A percentile compares a stretch with the other conserved stretches of the same genome.
These are phyloP conservation scores for Pseudogymnoascus sp. DNA, from an alignment of 2,329 filamentous ascomycete genomes.

Conservation along the genomic window DNA sequence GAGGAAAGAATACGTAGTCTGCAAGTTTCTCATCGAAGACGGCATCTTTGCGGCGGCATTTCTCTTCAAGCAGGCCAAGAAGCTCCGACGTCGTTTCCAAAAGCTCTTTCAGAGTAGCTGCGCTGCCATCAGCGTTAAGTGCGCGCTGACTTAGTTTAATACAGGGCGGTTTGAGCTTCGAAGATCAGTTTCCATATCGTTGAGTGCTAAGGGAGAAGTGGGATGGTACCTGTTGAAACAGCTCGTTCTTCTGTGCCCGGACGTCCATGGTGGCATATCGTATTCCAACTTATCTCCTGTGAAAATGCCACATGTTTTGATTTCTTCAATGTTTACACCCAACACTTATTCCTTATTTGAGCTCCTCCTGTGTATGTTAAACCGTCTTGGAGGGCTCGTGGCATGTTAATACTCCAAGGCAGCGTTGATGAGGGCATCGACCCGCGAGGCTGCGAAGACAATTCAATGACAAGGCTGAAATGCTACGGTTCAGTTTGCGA, in stretches of 20 bases:
- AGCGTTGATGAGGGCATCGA: not conserved
- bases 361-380: not conserved
- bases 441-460: not conserved
- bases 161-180: slow-evolving; percentile 54
- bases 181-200: not conserved
- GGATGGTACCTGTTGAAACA: slow-evolving; percentile 11
- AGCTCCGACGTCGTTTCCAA: slow-evolving; percentile 39
- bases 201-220: not conserved
- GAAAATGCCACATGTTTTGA: slow-evolving; percentile 85
- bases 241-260: slow-evolving; percentile 9
- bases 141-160: slow-evolving; percentile 51
- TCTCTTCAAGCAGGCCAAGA: slow-evolving; percentile 35
- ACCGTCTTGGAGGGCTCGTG: not conserved
- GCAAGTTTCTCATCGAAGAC: slow-evolving; percentile 72
- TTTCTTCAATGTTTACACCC: slow-evolving; percentile 55
- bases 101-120: slow-evolving; percentile 36
- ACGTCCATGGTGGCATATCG: slow-evolving; percentile 7
- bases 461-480: not conserved
- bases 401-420: not conserved
- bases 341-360: slow-evolving; percentile 40
- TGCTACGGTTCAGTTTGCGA: not conserved
- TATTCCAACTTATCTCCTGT: slow-evolving; percentile 64
- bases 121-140: slow-evolving; percentile 39
- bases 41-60: slow-evolving; percentile 36
- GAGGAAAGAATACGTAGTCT: slow-evolving; percentile 90